Evolutionary conservation across 164 flowering plant genomes (phyloP).

Genomic region (Liquidambar formosana): DNA sequence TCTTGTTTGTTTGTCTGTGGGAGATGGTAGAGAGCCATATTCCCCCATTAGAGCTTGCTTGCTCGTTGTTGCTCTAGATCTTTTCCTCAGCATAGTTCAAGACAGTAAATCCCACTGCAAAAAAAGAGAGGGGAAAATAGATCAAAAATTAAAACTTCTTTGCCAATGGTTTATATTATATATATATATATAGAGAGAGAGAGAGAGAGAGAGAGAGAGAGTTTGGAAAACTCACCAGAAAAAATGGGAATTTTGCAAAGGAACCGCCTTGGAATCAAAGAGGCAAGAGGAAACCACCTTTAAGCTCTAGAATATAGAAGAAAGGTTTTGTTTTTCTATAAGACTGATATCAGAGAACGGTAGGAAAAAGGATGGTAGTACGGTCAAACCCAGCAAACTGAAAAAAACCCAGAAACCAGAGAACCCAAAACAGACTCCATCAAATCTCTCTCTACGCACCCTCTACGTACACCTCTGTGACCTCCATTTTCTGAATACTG

Average conservation of each 20-base stretch:
- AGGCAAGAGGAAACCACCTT: slow-evolving; percentile 6
- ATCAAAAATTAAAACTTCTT: not conserved
- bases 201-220: no score
- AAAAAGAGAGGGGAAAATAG: not conserved
- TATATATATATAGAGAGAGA: not conserved
- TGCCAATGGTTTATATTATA: no score
- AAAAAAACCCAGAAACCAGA: slow-evolving; percentile 5
- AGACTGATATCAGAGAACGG: not conserved
- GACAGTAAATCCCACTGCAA: slow-evolving; percentile 15
- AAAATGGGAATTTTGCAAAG: not conserved
- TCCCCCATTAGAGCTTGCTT: slow-evolving; percentile 48
- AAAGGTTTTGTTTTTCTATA: slow-evolving; percentile 4
- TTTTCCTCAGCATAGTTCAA: slow-evolving; percentile 20
- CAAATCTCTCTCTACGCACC: not conserved
- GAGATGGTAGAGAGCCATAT: slow-evolving; percentile 31
- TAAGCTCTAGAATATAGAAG: slow-evolving; percentile 2
- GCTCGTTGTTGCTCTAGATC: slow-evolving; percentile 13
- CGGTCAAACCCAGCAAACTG: slow-evolving; percentile 9
- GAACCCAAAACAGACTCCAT: not conserved
- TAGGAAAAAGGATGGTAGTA: not conserved
- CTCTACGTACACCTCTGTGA: no score
- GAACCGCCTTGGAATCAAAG: slow-evolving; percentile 5
- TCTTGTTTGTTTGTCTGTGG: slow-evolving; percentile 33
- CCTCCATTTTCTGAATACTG: slow-evolving; percentile 13
- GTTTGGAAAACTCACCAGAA: slow-evolving; percentile 5